Conservation (phyloP, 2,329 filamentous ascomycete species). For the Penicillium sp. region DNA sequence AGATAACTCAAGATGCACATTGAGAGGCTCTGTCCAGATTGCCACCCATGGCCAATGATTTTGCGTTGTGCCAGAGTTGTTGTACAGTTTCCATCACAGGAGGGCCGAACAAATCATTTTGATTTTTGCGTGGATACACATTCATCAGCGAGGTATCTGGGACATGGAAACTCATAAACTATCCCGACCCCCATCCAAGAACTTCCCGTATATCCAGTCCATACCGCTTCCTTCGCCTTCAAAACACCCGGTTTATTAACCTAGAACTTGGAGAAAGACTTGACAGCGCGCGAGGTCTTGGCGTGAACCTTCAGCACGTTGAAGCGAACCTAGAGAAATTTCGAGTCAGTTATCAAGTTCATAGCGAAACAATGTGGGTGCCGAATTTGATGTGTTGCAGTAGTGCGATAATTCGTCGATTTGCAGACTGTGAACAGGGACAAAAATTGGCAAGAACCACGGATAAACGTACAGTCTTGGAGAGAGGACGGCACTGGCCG, state of each 20-base stretch:
- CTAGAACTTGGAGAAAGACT: slow-evolving; percentile 99
- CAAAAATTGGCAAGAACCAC: not conserved
- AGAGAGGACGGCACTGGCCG: slow-evolving; percentile 97
- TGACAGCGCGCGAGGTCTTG: slow-evolving; percentile 58
- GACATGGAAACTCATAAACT: slow-evolving; percentile 42
- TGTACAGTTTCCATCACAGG: slow-evolving; percentile 30
- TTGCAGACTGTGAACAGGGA: not conserved
- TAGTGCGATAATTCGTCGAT: not conserved
- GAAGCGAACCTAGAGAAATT: slow-evolving; percentile 75
- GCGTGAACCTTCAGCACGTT: slow-evolving; percentile 99
- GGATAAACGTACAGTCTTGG: slow-evolving; percentile 86
- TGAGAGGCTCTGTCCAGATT: slow-evolving; percentile 17
- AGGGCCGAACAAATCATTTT: slow-evolving; percentile 37
- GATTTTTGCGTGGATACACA: slow-evolving; percentile 42
- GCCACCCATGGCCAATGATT: slow-evolving; percentile 10
- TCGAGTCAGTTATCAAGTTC: slow-evolving; percentile 17
- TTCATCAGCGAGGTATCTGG: slow-evolving; percentile 41
- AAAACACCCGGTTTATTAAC: slow-evolving; percentile 33
- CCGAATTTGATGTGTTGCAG: not conserved
- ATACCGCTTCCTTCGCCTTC: slow-evolving; percentile 38
- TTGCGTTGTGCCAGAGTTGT: slow-evolving; percentile 14
- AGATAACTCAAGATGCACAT: slow-evolving; percentile 12
- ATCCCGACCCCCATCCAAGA: slow-evolving; percentile 37
- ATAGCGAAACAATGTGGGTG: not conserved
- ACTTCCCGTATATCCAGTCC: slow-evolving; percentile 39